phyloP scores from a whole-genome alignment of 2,329 filamentous ascomycete species.

The Ascomycota sp. region DNA sequence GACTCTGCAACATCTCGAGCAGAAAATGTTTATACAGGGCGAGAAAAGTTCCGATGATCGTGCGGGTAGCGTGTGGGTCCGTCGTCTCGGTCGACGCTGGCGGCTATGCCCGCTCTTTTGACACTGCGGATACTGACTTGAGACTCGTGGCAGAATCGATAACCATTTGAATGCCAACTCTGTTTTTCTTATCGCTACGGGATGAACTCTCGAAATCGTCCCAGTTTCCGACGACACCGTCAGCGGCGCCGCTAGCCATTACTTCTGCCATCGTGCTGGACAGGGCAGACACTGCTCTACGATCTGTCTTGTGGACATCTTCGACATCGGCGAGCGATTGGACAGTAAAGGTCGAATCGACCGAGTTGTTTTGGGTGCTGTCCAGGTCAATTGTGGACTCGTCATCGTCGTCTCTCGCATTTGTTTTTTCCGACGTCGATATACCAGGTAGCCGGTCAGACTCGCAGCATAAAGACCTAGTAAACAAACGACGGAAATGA shows the following conservation, averaged over 20 bases:
- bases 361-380: slow-evolving; percentile 5
- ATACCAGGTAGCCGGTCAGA: slow-evolving; percentile 9
- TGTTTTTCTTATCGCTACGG: not conserved
- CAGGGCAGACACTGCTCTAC: slow-evolving; percentile 1
- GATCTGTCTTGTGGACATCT: slow-evolving; percentile 4
- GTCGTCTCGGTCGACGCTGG: not conserved
- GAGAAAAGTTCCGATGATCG: not conserved
- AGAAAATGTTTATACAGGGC: no score
- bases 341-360: slow-evolving; percentile 6
- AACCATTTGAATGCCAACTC: not conserved
- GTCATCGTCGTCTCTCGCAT: slow-evolving; percentile 4
- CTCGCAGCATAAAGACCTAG: slow-evolving; percentile 10
- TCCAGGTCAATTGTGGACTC: slow-evolving; percentile 3
- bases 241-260: not conserved
- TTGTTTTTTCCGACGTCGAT: slow-evolving; percentile 7
- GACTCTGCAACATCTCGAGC: not conserved
- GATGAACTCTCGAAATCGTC: not conserved
- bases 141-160: not conserved
- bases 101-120: not conserved
- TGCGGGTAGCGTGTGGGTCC: not conserved
- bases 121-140: not conserved
- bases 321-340: slow-evolving; percentile 5
- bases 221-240: not conserved
- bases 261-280: not conserved
- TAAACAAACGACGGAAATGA: slow-evolving; percentile 11